Percentiles rank a stretch among this genome's conserved stretches.
Conservation (phyloP, 768 basidiomycete genomes). For the Auricularia auricula-judae region DNA sequence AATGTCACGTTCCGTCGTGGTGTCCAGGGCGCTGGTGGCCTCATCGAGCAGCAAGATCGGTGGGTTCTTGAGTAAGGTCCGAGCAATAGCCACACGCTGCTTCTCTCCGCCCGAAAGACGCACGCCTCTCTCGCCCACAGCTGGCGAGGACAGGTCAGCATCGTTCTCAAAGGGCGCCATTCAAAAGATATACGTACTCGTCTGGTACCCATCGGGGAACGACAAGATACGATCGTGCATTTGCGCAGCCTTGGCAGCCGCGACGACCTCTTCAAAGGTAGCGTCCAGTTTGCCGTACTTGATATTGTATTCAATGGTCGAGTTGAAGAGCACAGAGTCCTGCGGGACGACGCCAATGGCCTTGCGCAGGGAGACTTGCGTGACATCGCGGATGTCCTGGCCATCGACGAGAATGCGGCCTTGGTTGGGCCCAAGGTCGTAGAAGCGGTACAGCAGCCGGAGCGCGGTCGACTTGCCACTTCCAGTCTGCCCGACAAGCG, state of each 20-base stretch:
- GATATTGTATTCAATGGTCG: slow-evolving; percentile 62
- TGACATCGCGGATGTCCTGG: slow-evolving; percentile 78
- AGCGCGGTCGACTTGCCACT: slow-evolving; percentile 76
- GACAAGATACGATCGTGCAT: slow-evolving; percentile 78
- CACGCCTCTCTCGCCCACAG: slow-evolving; percentile 80
- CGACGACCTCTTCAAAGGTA: slow-evolving; percentile 61
- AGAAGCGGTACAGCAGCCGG: slow-evolving; percentile 86
- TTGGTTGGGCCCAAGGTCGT: slow-evolving; percentile 72
- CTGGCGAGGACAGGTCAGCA: neutral
- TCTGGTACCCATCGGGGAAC: slow-evolving; percentile 80
- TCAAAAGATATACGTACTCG: slow-evolving; percentile 29
- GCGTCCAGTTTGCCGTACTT: slow-evolving; percentile 72
- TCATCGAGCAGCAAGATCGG: slow-evolving; percentile 66
- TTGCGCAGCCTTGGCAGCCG: slow-evolving; percentile 70
- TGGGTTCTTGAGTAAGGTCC: slow-evolving; percentile 79
- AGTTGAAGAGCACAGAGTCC: slow-evolving; percentile 64
- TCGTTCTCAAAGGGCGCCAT: neutral
- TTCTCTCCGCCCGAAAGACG: slow-evolving; percentile 82
- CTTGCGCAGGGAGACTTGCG: slow-evolving; percentile 65
- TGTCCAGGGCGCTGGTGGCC: slow-evolving; percentile 62
- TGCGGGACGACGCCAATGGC: slow-evolving; percentile 90
- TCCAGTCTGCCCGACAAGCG: slow-evolving; percentile 78
- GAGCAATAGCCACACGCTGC: slow-evolving; percentile 78
- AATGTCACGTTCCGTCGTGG: slow-evolving; percentile 82
- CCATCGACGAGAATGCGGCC: slow-evolving; percentile 78